Conservation (phyloP, 2,329 filamentous ascomycete genomes). For the Harringtonia lauricola region DNA sequence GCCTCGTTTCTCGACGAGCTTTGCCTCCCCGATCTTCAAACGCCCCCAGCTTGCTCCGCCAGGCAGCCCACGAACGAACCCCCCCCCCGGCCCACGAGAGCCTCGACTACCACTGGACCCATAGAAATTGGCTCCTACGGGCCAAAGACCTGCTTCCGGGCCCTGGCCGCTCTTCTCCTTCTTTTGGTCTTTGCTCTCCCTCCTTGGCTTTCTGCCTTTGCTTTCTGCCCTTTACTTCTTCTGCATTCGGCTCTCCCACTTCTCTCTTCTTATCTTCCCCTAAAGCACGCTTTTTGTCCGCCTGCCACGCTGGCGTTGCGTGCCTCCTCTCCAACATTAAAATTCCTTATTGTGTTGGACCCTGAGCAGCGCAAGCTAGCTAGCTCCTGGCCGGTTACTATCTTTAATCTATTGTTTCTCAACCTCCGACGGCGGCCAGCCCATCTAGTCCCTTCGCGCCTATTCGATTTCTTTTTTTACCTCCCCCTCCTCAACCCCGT, state of each 20-base stretch:
- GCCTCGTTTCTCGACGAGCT: no score
- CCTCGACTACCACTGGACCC: no score
- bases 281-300: no score
- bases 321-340: slow-evolving; percentile 1
- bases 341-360: neutral
- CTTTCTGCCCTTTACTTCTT: no score
- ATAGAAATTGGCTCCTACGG: no score
- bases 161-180: neutral
- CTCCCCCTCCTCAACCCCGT: neutral
- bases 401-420: slow-evolving; percentile 7
- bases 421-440: slow-evolving; percentile 9
- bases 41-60: no score
- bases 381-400: slow-evolving; percentile 1
- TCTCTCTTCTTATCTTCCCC: no score
- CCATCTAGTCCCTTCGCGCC: slow-evolving; percentile 3
- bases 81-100: no score
- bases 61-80: no score
- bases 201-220: neutral
- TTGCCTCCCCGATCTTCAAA: no score
- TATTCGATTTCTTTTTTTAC: slow-evolving; percentile 5
- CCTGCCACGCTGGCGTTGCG: no score
- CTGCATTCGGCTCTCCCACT: neutral
- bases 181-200: neutral
- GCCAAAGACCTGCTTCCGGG: no score
- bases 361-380: neutral